These are phyloP conservation scores for Leccinum solheimii DNA, from an alignment of 1,284 basidiomycete genomes.

Conservation along the genomic window DNA sequence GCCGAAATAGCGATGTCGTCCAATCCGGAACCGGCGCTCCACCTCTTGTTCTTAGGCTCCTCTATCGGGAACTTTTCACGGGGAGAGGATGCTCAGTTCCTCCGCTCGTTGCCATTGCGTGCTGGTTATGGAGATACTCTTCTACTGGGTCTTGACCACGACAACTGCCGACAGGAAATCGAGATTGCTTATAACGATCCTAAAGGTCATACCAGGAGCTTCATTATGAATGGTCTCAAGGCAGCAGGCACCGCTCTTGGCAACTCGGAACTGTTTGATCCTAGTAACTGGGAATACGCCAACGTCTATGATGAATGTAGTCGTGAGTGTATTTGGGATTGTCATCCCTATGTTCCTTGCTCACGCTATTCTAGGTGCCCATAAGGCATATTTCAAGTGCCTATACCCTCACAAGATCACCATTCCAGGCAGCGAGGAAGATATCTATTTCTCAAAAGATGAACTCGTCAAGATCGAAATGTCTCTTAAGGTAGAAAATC, in stretches of 20 bases:
- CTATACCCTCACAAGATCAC: conserved; percentile 61
- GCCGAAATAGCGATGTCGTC: conserved; percentile 38
- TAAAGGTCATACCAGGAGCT: conserved; percentile 74
- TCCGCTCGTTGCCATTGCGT: conserved; percentile 78
- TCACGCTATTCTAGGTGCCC: conserved; percentile 57
- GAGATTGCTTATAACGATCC: conserved; percentile 85
- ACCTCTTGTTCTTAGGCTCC: conserved; percentile 92
- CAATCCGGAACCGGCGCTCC: conserved; percentile 56
- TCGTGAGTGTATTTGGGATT: conserved; percentile 48
- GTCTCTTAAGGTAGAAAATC: conserved; percentile 73
- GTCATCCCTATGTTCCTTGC: not conserved
- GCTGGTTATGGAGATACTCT: conserved; percentile 71
- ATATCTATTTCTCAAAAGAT: conserved; percentile 56
- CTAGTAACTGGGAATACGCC: conserved; percentile 82
- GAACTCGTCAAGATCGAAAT: conserved; percentile 89
- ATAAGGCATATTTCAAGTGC: conserved; percentile 86
- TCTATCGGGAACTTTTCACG: conserved; percentile 93
- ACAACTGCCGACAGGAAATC: conserved; percentile 67
- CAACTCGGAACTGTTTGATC: conserved; percentile 59
- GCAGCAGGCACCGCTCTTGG: conserved; percentile 63
- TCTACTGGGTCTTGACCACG: conserved; percentile 83
- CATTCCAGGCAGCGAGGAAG: conserved; percentile 47
- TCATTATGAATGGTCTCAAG: conserved; percentile 90
- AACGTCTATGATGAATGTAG: conserved; percentile 71
- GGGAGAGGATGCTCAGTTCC: conserved; percentile 71